Percentiles rank a stretch among this genome's conserved stretches.
Evolutionary conservation across 2,329 filamentous ascomycete genomes (phyloP).

Genomic region (Diaporthe australafricana): DNA sequence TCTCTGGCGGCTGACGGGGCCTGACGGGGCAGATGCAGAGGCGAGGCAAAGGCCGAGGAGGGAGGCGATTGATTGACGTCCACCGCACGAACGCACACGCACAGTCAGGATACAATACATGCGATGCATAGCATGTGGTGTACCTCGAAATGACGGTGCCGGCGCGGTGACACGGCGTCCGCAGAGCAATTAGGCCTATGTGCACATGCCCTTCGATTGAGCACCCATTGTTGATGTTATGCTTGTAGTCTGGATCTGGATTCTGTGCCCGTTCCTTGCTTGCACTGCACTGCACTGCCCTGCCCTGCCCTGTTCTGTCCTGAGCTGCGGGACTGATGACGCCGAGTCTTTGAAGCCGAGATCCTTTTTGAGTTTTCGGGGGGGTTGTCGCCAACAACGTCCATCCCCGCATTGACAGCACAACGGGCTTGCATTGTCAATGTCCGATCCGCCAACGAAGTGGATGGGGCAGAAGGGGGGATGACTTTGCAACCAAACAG

Average conservation of each 20-base stretch:
- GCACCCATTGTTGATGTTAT: background rate
- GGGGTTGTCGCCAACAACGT: slow-evolving; percentile 27
- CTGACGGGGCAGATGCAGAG: slow-evolving; percentile 14
- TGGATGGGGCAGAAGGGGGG: slow-evolving; percentile 15
- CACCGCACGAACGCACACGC: background rate
- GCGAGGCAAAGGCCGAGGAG: slow-evolving; percentile 10
- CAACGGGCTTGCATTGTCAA: slow-evolving; percentile 28
- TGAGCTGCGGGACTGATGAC: slow-evolving; percentile 33
- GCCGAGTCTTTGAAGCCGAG: slow-evolving; percentile 29
- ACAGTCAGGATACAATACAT: background rate
- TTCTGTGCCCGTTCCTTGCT: slow-evolving; percentile 20
- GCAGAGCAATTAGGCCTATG: slow-evolving; percentile 20
- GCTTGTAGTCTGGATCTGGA: slow-evolving; percentile 4
- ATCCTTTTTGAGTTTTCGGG: slow-evolving; percentile 25
- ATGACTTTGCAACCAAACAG: background rate
- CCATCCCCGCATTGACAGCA: slow-evolving; percentile 28
- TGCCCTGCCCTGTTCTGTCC: background rate
- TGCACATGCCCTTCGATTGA: slow-evolving; percentile 1
- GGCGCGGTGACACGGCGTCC: slow-evolving; percentile 21
- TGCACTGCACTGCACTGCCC: background rate
- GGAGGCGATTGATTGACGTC: background rate
- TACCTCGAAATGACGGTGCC: slow-evolving; percentile 8
- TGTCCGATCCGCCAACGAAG: slow-evolving; percentile 20
- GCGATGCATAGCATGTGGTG: background rate
- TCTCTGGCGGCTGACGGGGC: slow-evolving; percentile 22